Evolutionary conservation across 2,329 filamentous ascomycete genomes (phyloP).

Genomic region (Aspergillus oerlinghausenensis): DNA sequence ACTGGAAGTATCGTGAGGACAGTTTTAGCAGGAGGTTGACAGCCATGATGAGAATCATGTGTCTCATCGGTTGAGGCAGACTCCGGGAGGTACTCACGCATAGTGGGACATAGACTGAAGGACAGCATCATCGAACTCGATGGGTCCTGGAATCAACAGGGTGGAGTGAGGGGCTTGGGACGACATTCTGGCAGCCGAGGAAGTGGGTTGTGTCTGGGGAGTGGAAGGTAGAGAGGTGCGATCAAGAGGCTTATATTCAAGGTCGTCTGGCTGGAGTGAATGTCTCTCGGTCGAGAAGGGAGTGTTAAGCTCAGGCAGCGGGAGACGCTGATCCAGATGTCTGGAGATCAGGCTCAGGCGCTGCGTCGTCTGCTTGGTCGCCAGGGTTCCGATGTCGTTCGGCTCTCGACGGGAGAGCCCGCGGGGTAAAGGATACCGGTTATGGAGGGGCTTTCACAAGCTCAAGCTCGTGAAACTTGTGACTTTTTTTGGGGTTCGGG

Average conservation of each 20-base stretch:
- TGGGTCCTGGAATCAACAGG: slow-evolving; percentile 92
- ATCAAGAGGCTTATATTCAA: slow-evolving; percentile 47
- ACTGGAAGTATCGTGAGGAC: slow-evolving; percentile 44
- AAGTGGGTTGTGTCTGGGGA: slow-evolving; percentile 12
- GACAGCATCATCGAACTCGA: slow-evolving; percentile 97
- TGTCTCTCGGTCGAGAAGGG: slow-evolving; percentile 59
- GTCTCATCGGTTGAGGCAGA: background rate
- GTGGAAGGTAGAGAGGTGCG: slow-evolving; percentile 20
- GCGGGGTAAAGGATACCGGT: slow-evolving; percentile 22
- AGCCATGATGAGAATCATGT: background rate
- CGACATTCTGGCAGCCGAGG: slow-evolving; percentile 48
- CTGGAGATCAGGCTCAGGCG: slow-evolving; percentile 58
- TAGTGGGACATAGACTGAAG: slow-evolving; percentile 92
- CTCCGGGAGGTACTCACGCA: slow-evolving; percentile 39
- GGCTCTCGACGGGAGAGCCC: slow-evolving; percentile 30
- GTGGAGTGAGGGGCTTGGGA: slow-evolving; percentile 60
- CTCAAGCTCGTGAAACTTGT: background rate
- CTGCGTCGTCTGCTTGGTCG: slow-evolving; percentile 45
- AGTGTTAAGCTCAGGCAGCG: slow-evolving; percentile 57
- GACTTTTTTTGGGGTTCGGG: slow-evolving; percentile 11
- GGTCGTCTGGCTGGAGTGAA: slow-evolving; percentile 49
- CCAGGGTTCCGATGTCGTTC: slow-evolving; percentile 41
- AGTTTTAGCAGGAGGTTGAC: background rate
- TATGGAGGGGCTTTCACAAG: slow-evolving; percentile 9
- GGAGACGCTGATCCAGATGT: slow-evolving; percentile 53